phyloP scores from a whole-genome alignment of 768 basidiomycete species.

The Vararia minispora region DNA sequence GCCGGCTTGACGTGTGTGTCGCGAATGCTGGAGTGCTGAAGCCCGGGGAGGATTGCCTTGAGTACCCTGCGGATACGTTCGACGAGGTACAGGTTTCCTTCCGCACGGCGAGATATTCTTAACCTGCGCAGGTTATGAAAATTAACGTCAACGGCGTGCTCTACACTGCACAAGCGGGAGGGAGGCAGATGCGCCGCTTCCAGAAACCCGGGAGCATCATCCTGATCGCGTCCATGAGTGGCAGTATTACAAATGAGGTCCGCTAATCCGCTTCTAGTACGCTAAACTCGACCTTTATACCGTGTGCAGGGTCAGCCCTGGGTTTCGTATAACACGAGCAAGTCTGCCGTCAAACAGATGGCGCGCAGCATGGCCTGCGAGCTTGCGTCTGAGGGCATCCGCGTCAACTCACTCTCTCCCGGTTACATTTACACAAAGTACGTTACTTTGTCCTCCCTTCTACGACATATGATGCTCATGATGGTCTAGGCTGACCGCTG shows the following conservation, averaged over 20 bases:
- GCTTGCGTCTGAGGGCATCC: constrained; percentile 47
- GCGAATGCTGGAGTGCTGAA: constrained; percentile 67
- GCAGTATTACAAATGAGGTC: constrained; percentile 51
- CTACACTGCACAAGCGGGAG: constrained; percentile 22
- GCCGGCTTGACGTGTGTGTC: constrained; percentile 59
- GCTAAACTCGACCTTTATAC: background rate
- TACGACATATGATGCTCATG: too few relatives aligned
- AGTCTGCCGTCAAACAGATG: constrained; percentile 69
- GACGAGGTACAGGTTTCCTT: constrained; percentile 30
- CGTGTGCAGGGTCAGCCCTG: constrained; percentile 50
- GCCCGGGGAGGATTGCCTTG: constrained; percentile 44
- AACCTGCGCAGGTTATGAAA: constrained; percentile 38
- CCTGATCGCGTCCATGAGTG: constrained; percentile 29
- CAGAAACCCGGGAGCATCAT: constrained; percentile 26
- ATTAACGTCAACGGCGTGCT: constrained; percentile 39
- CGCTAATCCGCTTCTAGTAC: constrained; percentile 1
- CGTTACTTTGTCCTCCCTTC: too few relatives aligned
- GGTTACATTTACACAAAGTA: constrained; percentile 71
- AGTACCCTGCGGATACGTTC: constrained; percentile 53
- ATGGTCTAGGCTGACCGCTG: background rate
- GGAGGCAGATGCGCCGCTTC: constrained; percentile 21
- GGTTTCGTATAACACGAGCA: constrained; percentile 66
- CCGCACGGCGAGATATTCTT: background rate
- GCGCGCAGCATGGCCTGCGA: constrained; percentile 72
- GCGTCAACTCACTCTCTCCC: constrained; percentile 65